Evolutionary conservation across 2,329 filamentous ascomycete species (phyloP), one percentile per base, ranked within the genome.

Genomic region (Cladophialophora immunda): DNA sequence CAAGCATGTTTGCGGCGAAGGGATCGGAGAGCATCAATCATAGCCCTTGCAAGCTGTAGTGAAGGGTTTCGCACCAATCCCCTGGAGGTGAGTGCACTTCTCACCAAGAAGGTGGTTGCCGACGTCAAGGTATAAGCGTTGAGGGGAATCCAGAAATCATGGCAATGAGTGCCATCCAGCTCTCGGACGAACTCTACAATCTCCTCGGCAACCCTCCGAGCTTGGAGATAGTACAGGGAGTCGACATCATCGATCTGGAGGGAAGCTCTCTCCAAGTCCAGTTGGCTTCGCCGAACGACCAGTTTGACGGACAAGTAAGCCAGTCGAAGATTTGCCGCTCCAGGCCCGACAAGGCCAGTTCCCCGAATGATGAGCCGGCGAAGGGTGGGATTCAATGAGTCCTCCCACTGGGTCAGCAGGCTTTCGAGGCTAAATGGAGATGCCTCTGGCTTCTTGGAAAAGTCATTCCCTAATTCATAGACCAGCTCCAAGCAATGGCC

Each of bases 81-180:
- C 15, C 27, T 45, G 19, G 59, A 62, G 0, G 76, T 72, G 1
- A 86, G 73, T 0, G 81, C 83, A 64, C 81, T 83, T 1, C 84
- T 78, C 8, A 86, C 73, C 30, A 86, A 73, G 45, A 86, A 85
- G 47, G 81, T 85, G 15, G 82, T 80, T 0, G 85, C 82, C 1
- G 82, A 81, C 0, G 83, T 79, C n/a, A 85, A 79, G 0, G 80
- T 76, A 62, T 84, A 86, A 0, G 83, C 79, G 41, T 78, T 78
- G 2, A 82, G 77, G 0, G 84, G 79, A 1, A 85, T 75, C 83
- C 84, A 86, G 65, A 85, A 86, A 56, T 82, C 84, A 2, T 77
- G 75, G 0, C 85, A 74, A 17, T 85, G 81, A 1, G 75, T 61
- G 4, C 78, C 76, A 3, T 78, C 74, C 0, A 86, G 72, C 54